Evolutionary conservation across 306 rosid genomes (phyloP), one percentile per base, ranked within the genome.

Genomic region (Myrica gale): DNA sequence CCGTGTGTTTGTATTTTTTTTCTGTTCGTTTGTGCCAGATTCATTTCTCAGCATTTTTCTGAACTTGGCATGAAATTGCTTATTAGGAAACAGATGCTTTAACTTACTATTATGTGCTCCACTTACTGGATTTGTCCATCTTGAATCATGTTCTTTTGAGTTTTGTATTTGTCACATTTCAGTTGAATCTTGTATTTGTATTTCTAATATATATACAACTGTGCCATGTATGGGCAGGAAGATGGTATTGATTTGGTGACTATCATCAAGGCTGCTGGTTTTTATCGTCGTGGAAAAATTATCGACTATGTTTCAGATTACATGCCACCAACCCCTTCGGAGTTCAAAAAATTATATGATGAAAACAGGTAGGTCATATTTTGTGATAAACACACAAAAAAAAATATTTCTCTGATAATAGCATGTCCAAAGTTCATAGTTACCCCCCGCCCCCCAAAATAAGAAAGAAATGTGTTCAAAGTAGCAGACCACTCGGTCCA

Each of bases 261-360:
- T 3, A 61, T 87, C 70, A 87, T 94, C 84, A 92, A 89, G 88
- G 69, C 84, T 56, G 65, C 92, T 72, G 73, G 88, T 81, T 80
- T 78, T 87, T 94, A 94, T 78, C 97, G 97, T 12, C 89, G 96
- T 60, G 85, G 93, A 54, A 87, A 81, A 72, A 47, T 78, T 56
- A 87, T 77, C 63, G 93, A 94, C 82, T 89, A 82, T 71, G 89
- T 70, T 69, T 81, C 85, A 21, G 98, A 94, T 85, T 94, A 82
- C 79, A 80, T 94, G 47, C 91, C 85, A 8, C 97, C 95, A 48
- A 84, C 96, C 6, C 80, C 79, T 60, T 74, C 76, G 12, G 96
- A 94, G 80, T 13, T 85, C 50, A 77, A 71, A 75, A 75, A 80
- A 26, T 0, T 85, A 58, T 0, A 69, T 19, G 90, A 92, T 5